phyloP scores from a whole-genome alignment of 805 yeast species.

The Jamesozyma hellenica region DNA sequence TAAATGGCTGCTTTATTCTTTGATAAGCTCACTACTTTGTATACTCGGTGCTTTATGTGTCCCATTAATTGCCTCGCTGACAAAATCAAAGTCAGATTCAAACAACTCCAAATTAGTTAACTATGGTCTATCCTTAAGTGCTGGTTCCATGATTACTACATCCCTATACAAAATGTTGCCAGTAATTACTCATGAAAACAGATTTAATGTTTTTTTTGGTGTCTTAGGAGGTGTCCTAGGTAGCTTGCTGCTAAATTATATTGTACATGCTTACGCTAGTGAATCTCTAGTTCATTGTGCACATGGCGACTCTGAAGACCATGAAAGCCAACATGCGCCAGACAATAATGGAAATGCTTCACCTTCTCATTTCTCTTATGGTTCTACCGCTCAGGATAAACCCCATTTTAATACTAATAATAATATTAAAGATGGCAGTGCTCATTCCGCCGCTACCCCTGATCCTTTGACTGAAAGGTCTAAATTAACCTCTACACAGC shows the following conservation, averaged over 20 bases:
- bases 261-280: constrained; percentile 67
- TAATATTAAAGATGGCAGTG: neutral
- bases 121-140: constrained; percentile 62
- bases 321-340: neutral
- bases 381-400: neutral
- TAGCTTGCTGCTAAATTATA: constrained; percentile 50
- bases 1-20: constrained; percentile 31
- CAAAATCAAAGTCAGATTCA: constrained; percentile 8
- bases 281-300: constrained; percentile 81
- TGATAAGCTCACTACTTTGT: constrained; percentile 60
- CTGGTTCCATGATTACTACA: constrained; percentile 77
- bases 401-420: neutral
- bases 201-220: constrained; percentile 37
- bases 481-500: neutral
- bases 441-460: too few relatives aligned
- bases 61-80: constrained; percentile 16
- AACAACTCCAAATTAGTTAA: constrained; percentile 51
- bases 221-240: constrained; percentile 45
- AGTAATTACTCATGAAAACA: constrained; percentile 36
- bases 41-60: constrained; percentile 62
- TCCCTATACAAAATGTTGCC: constrained; percentile 74
- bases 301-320: constrained; percentile 35
- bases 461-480: too few relatives aligned
- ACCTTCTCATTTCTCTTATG: neutral
- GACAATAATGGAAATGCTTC: neutral